Evolutionary conservation across 805 yeast genomes (phyloP).

Genomic region (Wickerhamiella qilinensis): DNA sequence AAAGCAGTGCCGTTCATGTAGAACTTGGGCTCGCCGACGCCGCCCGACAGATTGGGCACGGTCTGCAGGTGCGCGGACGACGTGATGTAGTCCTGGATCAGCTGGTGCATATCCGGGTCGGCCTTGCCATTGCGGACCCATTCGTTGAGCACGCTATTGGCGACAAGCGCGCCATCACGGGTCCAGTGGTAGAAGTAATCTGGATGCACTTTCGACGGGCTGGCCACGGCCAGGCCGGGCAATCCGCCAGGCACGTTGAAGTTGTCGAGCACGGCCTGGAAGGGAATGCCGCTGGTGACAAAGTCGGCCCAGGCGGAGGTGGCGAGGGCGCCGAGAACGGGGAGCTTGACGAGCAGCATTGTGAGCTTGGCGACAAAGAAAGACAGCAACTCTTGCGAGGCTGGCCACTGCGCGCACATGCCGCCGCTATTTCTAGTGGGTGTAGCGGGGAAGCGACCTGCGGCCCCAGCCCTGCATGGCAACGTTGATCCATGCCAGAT

Average conservation of each 20-base stretch:
- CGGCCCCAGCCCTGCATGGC: too few species aligned
- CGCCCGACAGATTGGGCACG: constrained; percentile 57
- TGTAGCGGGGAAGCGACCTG: too few species aligned
- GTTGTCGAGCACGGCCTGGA: constrained; percentile 4
- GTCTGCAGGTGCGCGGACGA: constrained; percentile 49
- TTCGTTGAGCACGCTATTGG: constrained; percentile 33
- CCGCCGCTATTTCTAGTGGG: too few species aligned
- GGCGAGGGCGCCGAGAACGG: too few species aligned
- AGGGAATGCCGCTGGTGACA: too few species aligned
- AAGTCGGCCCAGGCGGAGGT: too few species aligned
- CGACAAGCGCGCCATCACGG: constrained; percentile 74
- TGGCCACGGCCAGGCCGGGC: constrained; percentile 69
- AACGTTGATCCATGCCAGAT: too few species aligned
- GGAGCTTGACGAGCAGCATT: too few species aligned
- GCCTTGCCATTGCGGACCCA: neutral
- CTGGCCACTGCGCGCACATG: too few species aligned
- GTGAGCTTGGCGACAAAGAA: too few species aligned
- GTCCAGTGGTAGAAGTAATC: constrained; percentile 84
- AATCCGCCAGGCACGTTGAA: constrained; percentile 15
- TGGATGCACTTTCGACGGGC: constrained; percentile 58
- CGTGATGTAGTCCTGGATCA: constrained; percentile 45
- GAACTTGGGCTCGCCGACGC: constrained; percentile 87
- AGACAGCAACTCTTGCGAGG: too few species aligned
- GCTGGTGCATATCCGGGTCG: constrained; percentile 9
- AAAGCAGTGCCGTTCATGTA: constrained; percentile 49